A percentile compares a stretch with the other conserved stretches of the same genome.
These are phyloP conservation scores for Trametes pubescens DNA, from an alignment of 1,284 basidiomycete genomes.

Conservation along the genomic window DNA sequence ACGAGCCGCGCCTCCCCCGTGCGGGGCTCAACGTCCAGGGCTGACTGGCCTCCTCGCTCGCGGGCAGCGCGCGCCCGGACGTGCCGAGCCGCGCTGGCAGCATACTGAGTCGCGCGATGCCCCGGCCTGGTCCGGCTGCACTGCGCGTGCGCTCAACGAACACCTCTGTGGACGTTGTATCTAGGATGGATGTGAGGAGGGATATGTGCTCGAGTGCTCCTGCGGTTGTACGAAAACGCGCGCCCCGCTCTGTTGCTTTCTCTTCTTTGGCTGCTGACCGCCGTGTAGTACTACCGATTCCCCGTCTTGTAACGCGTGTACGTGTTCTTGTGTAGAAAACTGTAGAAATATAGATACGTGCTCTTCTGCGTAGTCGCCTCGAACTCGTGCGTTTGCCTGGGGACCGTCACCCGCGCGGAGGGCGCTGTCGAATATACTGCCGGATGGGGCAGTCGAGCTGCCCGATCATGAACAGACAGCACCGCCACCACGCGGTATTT, in stretches of 20 bases:
- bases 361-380: background rate
- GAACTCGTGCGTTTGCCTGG: no score
- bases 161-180: conserved; percentile 14
- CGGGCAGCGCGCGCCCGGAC: background rate
- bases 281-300: conserved; percentile 6
- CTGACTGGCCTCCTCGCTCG: conserved; percentile 24
- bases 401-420: no score
- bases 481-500: conserved; percentile 20
- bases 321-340: conserved; percentile 15
- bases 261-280: background rate
- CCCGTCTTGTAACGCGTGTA: background rate
- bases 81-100: background rate
- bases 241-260: conserved; percentile 7
- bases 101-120: background rate
- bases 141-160: background rate
- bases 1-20: conserved; percentile 75
- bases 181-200: conserved; percentile 10
- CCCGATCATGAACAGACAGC: background rate
- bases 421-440: no score
- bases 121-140: background rate
- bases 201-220: conserved; percentile 5
- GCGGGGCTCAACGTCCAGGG: conserved; percentile 44
- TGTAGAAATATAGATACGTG: conserved; percentile 21
- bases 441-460: no score
- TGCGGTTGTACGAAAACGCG: conserved; percentile 20